These are phyloP conservation scores for Apiospora aurea DNA, from an alignment of 2,329 filamentous ascomycete species.

Conservation along the genomic window DNA sequence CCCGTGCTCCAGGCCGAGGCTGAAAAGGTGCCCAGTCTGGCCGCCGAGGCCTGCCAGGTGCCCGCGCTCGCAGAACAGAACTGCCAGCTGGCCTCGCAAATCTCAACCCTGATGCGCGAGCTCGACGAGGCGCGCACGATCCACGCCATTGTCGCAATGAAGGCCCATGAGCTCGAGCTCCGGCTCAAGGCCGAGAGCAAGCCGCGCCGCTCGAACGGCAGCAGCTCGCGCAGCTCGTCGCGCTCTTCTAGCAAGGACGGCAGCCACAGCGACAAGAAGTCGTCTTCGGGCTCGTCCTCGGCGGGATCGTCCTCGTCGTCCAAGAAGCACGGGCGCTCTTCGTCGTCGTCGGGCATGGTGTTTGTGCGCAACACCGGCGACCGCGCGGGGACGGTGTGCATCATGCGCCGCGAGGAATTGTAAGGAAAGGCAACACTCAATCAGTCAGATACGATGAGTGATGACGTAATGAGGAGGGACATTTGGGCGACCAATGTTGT, in stretches of 20 bases:
- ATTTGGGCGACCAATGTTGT: neutral
- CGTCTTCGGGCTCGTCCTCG: neutral
- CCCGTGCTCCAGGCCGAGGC: slow-evolving; percentile 11
- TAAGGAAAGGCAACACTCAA: neutral
- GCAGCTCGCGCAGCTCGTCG: slow-evolving; percentile 21
- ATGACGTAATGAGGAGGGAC: neutral
- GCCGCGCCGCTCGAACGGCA: slow-evolving; percentile 15
- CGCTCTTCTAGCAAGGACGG: slow-evolving; percentile 8
- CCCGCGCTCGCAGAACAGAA: neutral
- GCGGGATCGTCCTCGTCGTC: neutral
- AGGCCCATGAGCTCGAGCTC: slow-evolving; percentile 21
- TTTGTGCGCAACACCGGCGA: slow-evolving; percentile 22
- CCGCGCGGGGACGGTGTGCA: slow-evolving; percentile 15
- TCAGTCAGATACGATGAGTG: neutral
- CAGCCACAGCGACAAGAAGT: slow-evolving; percentile 3
- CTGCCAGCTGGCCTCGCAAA: neutral
- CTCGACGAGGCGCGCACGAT: slow-evolving; percentile 15
- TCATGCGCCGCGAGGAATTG: slow-evolving; percentile 22
- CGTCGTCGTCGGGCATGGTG: slow-evolving; percentile 22
- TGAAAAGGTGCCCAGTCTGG: neutral
- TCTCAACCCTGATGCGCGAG: neutral
- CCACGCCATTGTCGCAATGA: neutral
- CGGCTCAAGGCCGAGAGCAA: slow-evolving; percentile 16
- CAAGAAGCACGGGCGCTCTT: slow-evolving; percentile 9
- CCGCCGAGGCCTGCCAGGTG: neutral